phyloP scores from a whole-genome alignment of 2,329 filamentous ascomycete genomes.

The Fusarium marasasianum region DNA sequence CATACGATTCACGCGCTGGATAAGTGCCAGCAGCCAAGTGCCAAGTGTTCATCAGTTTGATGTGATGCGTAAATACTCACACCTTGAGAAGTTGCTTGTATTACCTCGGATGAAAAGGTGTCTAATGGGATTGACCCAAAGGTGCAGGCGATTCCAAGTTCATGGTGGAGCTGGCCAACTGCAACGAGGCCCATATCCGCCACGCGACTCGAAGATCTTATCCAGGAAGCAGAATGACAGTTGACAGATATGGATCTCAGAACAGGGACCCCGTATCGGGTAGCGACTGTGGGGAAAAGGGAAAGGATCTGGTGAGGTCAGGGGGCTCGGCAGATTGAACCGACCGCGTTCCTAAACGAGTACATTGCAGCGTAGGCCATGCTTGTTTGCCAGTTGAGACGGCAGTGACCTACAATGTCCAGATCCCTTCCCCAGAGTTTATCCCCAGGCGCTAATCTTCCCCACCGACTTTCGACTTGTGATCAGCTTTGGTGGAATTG shows the following conservation, averaged over 20 bases:
- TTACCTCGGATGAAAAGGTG: not conserved
- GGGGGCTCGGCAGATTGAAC: not conserved
- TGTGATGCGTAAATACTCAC: too few species aligned
- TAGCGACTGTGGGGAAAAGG: not conserved
- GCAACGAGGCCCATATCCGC: too few species aligned
- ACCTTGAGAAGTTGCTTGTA: too few species aligned
- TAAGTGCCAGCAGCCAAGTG: not conserved
- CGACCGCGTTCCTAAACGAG: not conserved
- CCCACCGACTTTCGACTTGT: not conserved
- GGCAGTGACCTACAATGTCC: not conserved
- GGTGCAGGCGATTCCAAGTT: not conserved
- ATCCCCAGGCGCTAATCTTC: not conserved
- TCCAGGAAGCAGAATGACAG: not conserved
- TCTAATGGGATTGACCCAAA: not conserved
- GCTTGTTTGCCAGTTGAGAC: rapidly evolving
- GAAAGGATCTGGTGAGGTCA: not conserved
- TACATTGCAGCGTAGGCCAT: not conserved
- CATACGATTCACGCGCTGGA: too few species aligned
- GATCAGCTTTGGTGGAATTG: not conserved
- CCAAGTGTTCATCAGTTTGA: not conserved
- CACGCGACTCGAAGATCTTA: not conserved
- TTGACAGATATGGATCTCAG: not conserved
- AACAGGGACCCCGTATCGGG: rapidly evolving
- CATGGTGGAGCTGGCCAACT: not conserved
- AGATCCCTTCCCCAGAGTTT: not conserved